Evolutionary conservation across 2,329 filamentous ascomycete genomes (phyloP).

Genomic region (Acephala macrosclerotiorum): DNA sequence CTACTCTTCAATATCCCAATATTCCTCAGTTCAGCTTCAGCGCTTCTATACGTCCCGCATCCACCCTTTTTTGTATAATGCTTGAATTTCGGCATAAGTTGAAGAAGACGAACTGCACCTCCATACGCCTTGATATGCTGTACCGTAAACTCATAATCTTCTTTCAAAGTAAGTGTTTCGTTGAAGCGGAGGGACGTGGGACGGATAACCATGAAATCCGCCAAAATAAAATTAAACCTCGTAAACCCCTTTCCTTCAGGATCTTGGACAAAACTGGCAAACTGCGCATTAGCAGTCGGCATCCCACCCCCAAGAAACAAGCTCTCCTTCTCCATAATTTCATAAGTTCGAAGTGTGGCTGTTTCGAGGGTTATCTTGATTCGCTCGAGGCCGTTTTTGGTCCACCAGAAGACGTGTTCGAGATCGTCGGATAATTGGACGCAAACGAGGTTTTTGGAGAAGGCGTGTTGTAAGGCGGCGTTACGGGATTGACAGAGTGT

Average conservation of each 20-base stretch:
- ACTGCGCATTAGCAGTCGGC: not conserved
- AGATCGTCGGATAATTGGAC: conserved; percentile 11
- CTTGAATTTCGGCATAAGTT: not conserved
- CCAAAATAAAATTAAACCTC: not conserved
- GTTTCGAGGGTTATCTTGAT: not conserved
- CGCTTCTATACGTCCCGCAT: not conserved
- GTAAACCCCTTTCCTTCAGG: not conserved
- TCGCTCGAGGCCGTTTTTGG: not conserved
- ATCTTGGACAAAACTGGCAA: not conserved
- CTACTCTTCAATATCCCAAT: not conserved
- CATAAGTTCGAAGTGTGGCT: not conserved
- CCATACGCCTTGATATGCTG: conserved; percentile 16
- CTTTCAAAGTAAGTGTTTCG: not conserved
- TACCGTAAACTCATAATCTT: conserved; percentile 11
- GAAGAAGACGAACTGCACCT: not conserved
- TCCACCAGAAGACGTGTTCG: not conserved
- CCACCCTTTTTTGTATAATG: conserved; percentile 5
- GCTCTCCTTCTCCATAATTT: not conserved
- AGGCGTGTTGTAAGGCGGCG: not conserved
- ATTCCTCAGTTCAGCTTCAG: not conserved
- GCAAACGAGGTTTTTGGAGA: conserved; percentile 5
- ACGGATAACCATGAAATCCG: conserved; percentile 1
- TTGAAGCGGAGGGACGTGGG: not conserved
- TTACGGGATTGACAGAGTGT: not conserved
- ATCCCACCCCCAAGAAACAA: conserved; percentile 12